Evolutionary conservation across 2,329 filamentous ascomycete genomes (phyloP), one percentile per base, ranked within the genome.

Genomic region (Colletotrichum horii): DNA sequence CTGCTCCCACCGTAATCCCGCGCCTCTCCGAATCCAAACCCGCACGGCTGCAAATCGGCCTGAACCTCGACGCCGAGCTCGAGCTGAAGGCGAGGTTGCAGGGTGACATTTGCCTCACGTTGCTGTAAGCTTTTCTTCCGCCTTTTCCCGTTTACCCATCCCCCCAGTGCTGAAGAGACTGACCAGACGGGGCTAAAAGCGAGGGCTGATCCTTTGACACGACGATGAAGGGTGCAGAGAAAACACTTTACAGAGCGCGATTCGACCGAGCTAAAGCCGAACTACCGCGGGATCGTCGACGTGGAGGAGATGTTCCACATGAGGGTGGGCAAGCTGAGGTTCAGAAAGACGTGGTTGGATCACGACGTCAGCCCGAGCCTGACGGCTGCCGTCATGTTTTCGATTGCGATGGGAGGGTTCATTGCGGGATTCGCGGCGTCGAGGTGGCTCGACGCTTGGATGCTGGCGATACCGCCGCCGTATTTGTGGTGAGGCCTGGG

Each of bases 41-140:
- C 28, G 84, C 95, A 81, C 93, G 93, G 83, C 84, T 96, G 81
- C 88, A 92, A 71, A 84, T 95, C 38, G 94, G 95, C 81, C 86
- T 95, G 73, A 95, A 96, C 83, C 84, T 96, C 66, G 94, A 96
- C 80, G 89, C 95, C 65, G 94, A 96, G 84, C 92, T 96, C 77
- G 92, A 95, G 84, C 86, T 96, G 70, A 95, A 95, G 87, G 94
- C 94, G 28, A 93, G 92, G 82, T 94, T 96, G 76, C 91, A 95
- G 79, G 94, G 94, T 79, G 94, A 95, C 85, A 83, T 96, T 80
- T 94, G 93, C 24, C 83, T 95, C 75, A 92, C 91, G 68, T 87
- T 95, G 80, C 90, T 94, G 93, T 94, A 89, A 77, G 84, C n/a
- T n/a, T 16, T n/a, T 34, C 9, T 3, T 34, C 9, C 2, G 26